These are phyloP conservation scores for Cryphonectria japonica DNA, from an alignment of 2,329 filamentous ascomycete genomes.

Conservation along the genomic window DNA sequence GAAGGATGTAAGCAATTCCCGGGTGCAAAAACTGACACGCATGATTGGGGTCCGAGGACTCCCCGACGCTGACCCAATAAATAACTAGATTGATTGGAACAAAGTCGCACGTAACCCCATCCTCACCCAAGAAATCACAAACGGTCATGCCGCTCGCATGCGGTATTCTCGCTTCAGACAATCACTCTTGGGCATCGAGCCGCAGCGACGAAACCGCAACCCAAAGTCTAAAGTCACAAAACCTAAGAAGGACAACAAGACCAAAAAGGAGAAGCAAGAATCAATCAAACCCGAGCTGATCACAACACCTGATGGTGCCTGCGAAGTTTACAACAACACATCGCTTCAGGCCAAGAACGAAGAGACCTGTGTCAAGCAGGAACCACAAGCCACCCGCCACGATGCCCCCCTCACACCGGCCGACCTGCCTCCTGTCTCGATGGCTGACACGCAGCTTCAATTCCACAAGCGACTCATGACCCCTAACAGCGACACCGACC, in stretches of 20 bases:
- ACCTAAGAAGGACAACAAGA: conserved; percentile 44
- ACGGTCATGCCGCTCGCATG: conserved; percentile 65
- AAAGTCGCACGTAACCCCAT: conserved; percentile 59
- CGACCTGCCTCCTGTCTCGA: conserved; percentile 41
- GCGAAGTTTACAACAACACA: conserved; percentile 30
- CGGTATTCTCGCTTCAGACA: conserved; percentile 58
- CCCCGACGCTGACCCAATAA: conserved; percentile 28
- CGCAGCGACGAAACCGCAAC: conserved; percentile 51
- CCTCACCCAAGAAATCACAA: conserved; percentile 57
- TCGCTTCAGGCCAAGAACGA: conserved; percentile 43
- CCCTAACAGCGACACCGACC: conserved; percentile 57
- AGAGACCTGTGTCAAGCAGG: conserved; percentile 34
- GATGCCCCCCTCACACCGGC: conserved; percentile 37
- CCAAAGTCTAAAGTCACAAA: conserved; percentile 53
- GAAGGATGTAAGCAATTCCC: conserved; percentile 56
- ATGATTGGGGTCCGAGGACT: conserved; percentile 6
- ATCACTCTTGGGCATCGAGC: conserved; percentile 52
- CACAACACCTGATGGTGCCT: conserved; percentile 31
- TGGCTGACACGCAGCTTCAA: conserved; percentile 35
- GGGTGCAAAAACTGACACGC: conserved; percentile 7
- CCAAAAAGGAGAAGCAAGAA: conserved; percentile 44
- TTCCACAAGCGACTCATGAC: conserved; percentile 52
- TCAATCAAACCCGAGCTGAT: conserved; percentile 47
- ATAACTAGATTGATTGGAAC: conserved; percentile 60
- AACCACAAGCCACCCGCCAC: conserved; percentile 33